Evolutionary conservation across 73 alveolate species (phyloP).

Genomic region (Paramecium caudatum): DNA sequence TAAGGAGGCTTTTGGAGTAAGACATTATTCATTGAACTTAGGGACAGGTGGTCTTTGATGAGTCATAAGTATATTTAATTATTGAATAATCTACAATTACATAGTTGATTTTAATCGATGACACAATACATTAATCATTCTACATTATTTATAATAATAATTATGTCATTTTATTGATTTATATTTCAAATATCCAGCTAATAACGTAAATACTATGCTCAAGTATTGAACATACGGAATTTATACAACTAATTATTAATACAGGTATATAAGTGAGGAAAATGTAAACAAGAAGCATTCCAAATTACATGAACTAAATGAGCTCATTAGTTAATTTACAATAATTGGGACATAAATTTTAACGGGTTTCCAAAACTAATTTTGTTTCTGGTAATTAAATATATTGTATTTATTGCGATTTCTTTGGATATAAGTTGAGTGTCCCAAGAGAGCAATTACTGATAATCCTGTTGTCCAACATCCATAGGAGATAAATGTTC

Average conservation of each 20-base stretch:
- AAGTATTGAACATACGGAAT: not conserved
- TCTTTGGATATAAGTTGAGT: not conserved
- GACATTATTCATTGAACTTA: conserved; percentile 50
- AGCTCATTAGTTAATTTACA: too few relatives aligned
- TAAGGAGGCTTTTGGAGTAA: conserved; percentile 4
- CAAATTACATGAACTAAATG: too few relatives aligned
- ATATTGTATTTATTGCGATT: too few relatives aligned
- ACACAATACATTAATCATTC: too few relatives aligned
- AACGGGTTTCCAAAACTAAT: too few relatives aligned
- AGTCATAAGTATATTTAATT: conserved; percentile 30
- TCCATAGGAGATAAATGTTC: not conserved
- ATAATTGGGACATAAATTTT: too few relatives aligned
- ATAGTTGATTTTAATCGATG: conserved; percentile 29
- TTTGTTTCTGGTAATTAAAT: too few relatives aligned
- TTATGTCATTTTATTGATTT: too few relatives aligned
- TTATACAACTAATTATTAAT: too few relatives aligned
- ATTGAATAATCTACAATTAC: conserved; percentile 46
- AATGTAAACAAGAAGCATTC: too few relatives aligned
- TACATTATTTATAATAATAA: too few relatives aligned
- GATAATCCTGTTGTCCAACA: conserved; percentile 32
- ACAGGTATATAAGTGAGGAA: too few relatives aligned
- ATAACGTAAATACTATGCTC: not conserved
- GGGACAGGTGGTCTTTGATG: conserved; percentile 68
- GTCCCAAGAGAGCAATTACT: conserved; percentile 2
- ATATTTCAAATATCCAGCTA: not conserved